A percentile compares a stretch with the other conserved stretches of the same genome.
Evolutionary conservation across 257 asterid genomes (phyloP).

Genomic region (Cordia subcordata): DNA sequence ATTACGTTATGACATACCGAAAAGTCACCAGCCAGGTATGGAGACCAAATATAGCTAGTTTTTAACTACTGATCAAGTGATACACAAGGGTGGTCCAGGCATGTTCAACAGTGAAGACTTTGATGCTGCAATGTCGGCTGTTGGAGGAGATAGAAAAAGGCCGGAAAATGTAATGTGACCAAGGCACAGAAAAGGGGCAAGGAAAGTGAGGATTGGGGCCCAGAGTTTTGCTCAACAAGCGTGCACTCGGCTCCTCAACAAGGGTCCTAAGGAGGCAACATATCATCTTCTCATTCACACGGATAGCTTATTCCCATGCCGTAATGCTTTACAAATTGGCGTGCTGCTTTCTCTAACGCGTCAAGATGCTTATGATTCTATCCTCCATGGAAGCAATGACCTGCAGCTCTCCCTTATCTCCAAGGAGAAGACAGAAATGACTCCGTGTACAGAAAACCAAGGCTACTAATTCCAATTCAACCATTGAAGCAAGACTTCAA

Average conservation of each 20-base stretch:
- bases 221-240: constrained; percentile 24
- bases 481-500: constrained; percentile 19
- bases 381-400: constrained; percentile 17
- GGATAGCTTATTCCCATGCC: constrained; percentile 1
- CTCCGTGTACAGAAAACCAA: constrained; percentile 16
- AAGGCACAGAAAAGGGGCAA: constrained; percentile 12
- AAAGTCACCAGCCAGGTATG: neutral
- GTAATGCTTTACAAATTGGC: constrained; percentile 12
- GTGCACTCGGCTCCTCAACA: constrained; percentile 24
- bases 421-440: constrained; percentile 18
- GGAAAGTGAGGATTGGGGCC: constrained; percentile 36
- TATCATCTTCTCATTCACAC: constrained; percentile 20
- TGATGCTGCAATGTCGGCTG: constrained; percentile 6
- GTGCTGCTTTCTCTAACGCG: constrained; percentile 19
- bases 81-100: neutral
- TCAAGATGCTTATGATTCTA: constrained; percentile 31
- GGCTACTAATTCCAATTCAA: constrained; percentile 21
- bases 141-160: constrained; percentile 13
- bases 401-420: constrained; percentile 3
- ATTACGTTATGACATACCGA: constrained; percentile 9
- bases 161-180: constrained; percentile 22
- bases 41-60: neutral
- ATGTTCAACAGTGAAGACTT: constrained; percentile 1
- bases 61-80: no score
- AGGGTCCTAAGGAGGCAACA: constrained; percentile 24